Evolutionary conservation across 176 grass and related monocot genomes (phyloP), one percentile per base, ranked within the genome.

Genomic region (Rhynchospora pubera): DNA sequence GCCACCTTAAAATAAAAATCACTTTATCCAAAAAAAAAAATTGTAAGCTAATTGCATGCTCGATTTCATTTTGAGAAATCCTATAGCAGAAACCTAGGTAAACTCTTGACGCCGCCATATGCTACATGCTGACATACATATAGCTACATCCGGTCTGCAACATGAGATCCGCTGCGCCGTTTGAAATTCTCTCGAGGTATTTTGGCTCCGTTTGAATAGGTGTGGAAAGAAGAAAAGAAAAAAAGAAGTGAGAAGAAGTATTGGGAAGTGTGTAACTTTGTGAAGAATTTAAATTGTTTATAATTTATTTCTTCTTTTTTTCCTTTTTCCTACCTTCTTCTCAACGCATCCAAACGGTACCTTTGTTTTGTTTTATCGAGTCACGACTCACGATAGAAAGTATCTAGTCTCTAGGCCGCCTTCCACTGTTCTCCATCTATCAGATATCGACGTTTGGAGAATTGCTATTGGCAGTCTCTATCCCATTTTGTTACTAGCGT

Each of bases 401-500:
- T n/a, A n/a, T n/a, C n/a, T n/a, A n/a, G n/a, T n/a, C n/a, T 39
- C 77, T 39, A 61, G 14, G 45, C 10, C 13, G 26, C 60, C 44
- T 71, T 81, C 58, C 34, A 63, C 15, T 81, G 12, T 43, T 69
- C 11, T 61, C 16, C 78, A 62, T 46, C 58, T 24, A 48, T 45
- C 10, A 1, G 57, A 81, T 65, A 58, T 46, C 24, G 43, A 50
- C 45, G 21, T 62, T 65, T 16, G 15, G 22, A 48, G 48, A 47
- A 14, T 46, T 60, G 39, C 65, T 63, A 63, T 81, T 62, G 61
- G 3, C 39, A 81, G 58, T 81, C 60, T 51, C 61, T 15, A 45
- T 81, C 59, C 42, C 21, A 47, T 81, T 65, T 81, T 65, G 58
- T 63, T 62, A 53, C 5, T 53, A 52, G 71, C n/a, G n/a, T n/a